Conservation (phyloP, 2,329 filamentous ascomycete species). For the Ophiobolus disseminans region DNA sequence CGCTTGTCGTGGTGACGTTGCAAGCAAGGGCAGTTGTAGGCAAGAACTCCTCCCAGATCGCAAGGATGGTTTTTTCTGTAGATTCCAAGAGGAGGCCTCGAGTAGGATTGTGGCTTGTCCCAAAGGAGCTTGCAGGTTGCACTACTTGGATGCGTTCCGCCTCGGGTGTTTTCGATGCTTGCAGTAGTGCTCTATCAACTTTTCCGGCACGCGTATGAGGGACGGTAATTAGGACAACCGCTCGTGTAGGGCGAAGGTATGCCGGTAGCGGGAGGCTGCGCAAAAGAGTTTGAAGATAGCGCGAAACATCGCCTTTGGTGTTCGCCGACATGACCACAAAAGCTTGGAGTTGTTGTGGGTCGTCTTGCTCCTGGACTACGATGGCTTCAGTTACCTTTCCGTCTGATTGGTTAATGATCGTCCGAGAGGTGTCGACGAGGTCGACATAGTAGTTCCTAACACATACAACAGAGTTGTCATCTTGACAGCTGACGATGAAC, state of each 20-base stretch:
- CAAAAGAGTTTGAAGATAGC: not conserved
- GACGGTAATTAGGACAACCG: not conserved
- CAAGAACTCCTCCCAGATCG: not conserved
- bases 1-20: not conserved
- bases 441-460: not conserved
- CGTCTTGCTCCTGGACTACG: not conserved
- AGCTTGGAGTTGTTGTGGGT: not conserved
- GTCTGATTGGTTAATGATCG: not conserved
- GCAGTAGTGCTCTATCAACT: not conserved
- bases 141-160: conserved; percentile 2
- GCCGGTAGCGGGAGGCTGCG: conserved; percentile 1
- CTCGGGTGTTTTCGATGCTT: conserved; percentile 1
- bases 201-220: not conserved
- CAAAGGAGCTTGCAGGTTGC: not conserved
- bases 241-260: conserved; percentile 4
- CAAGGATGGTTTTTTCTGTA: not conserved
- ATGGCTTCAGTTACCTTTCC: not conserved
- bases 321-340: not conserved
- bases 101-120: not conserved
- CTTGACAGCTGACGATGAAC: not conserved
- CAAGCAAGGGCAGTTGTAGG: not conserved
- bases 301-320: not conserved
- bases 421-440: not conserved
- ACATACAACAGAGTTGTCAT: not conserved
- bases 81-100: not conserved